phyloP scores from a whole-genome alignment of 2,329 filamentous ascomycete genomes.

The Fusarium sp. region DNA sequence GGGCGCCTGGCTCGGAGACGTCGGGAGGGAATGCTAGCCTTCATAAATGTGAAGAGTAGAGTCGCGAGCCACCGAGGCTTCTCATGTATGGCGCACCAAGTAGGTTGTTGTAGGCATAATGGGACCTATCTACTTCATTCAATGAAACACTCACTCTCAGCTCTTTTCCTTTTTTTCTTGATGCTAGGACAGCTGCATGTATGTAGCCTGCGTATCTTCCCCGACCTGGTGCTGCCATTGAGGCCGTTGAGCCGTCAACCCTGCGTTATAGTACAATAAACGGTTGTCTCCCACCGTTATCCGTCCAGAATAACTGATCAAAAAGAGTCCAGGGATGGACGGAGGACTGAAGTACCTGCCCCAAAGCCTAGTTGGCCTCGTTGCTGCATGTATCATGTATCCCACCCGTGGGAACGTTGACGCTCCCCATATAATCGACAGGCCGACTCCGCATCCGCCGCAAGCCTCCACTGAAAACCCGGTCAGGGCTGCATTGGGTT shows the following conservation, averaged over 20 bases:
- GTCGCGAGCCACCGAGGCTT: too few species aligned
- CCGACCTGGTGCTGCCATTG: too few species aligned
- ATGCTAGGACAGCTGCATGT: too few species aligned
- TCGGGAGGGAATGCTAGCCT: constrained; percentile 26
- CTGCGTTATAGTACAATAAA: not conserved
- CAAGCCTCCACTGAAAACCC: constrained; percentile 21
- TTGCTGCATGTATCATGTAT: constrained; percentile 22
- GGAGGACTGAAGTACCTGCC: not conserved
- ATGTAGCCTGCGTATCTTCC: too few species aligned
- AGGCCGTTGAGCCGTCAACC: not conserved
- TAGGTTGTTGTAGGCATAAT: too few species aligned
- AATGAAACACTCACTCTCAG: too few species aligned
- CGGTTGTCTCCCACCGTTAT: too few species aligned
- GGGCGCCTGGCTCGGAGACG: constrained; percentile 24
- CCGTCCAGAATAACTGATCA: too few species aligned
- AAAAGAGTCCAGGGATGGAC: too few species aligned
- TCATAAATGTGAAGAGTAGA: not conserved
- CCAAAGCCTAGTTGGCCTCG: constrained; percentile 26
- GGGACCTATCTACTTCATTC: too few species aligned
- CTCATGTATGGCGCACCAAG: too few species aligned
- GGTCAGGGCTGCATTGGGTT: constrained; percentile 3
- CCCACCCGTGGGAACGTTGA: constrained; percentile 5
- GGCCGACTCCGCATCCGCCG: constrained; percentile 32
- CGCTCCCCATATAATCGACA: constrained; percentile 14
- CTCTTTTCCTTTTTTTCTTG: too few species aligned